Evolutionary conservation across 495 filamentous ascomycete species (phyloP).

Genomic region (Zalerion maritima): DNA sequence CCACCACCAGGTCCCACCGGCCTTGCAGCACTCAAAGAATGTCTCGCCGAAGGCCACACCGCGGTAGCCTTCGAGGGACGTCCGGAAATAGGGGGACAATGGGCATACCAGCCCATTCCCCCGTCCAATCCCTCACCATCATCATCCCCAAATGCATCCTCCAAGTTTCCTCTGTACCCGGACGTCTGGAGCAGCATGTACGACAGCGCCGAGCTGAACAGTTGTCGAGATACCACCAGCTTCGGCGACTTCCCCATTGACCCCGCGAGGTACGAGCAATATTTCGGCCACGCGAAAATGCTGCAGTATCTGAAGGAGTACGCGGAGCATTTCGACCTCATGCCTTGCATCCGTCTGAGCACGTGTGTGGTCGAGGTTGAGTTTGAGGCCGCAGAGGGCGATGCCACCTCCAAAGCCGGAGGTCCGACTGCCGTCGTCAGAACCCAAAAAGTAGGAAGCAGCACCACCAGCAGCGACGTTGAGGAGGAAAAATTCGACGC

Average conservation of each 20-base stretch:
- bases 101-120: conserved; percentile 8
- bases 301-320: conserved; percentile 17
- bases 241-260: conserved; percentile 23
- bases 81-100: conserved; percentile 15
- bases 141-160: neutral
- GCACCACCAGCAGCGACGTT: conserved; percentile 2
- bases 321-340: conserved; percentile 14
- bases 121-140: neutral
- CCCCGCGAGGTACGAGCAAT: conserved; percentile 13
- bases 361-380: conserved; percentile 11
- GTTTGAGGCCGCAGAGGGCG: conserved; percentile 3
- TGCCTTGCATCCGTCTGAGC: conserved; percentile 11
- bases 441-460: too few relatives aligned
- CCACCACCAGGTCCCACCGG: conserved; percentile 9
- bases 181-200: conserved; percentile 13
- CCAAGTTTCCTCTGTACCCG: conserved; percentile 7
- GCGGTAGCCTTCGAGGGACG: conserved; percentile 15
- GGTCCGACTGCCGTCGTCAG: too few relatives aligned
- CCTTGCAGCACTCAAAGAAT: conserved; percentile 17
- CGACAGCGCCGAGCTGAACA: conserved; percentile 14
- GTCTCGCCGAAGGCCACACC: conserved; percentile 13
- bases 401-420: conserved; percentile 1
- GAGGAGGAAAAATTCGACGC: conserved; percentile 12
- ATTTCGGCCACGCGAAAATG: conserved; percentile 10
- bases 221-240: conserved; percentile 13